phyloP scores from a whole-genome alignment of 306 rosid species.

The Heteromeles arbutifolia region DNA sequence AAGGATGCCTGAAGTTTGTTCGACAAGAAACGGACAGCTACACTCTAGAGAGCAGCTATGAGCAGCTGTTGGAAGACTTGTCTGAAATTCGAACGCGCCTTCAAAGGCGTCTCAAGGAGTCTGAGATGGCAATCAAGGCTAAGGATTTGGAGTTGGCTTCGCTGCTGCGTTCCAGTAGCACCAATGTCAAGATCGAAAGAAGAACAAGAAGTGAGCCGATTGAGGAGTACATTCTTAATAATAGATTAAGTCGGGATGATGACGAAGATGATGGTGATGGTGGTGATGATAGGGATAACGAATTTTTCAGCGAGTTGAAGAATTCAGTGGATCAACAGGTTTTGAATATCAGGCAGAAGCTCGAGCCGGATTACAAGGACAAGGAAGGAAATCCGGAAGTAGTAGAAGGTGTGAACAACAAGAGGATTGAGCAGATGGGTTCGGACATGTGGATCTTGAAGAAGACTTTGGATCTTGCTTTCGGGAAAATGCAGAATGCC shows the following conservation, averaged over 20 bases:
- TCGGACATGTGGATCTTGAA: conserved; percentile 70
- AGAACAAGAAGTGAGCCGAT: conserved; percentile 9
- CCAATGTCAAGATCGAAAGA: conserved; percentile 13
- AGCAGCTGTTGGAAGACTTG: conserved; percentile 56
- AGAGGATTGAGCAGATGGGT: conserved; percentile 69
- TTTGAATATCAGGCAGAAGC: conserved; percentile 42
- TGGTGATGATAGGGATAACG: conserved; percentile 25
- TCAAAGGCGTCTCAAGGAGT: conserved; percentile 56
- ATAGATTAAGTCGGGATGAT: neutral
- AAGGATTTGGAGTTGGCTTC: conserved; percentile 54
- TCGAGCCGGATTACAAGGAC: conserved; percentile 34
- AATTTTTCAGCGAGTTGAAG: conserved; percentile 24
- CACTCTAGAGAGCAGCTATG: conserved; percentile 45
- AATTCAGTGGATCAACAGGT: conserved; percentile 48
- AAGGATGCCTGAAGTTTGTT: conserved; percentile 73
- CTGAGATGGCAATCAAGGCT: conserved; percentile 50
- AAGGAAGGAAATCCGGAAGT: conserved; percentile 9
- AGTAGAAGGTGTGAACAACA: conserved; percentile 28
- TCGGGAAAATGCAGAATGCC: conserved; percentile 65
- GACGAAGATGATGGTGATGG: neutral
- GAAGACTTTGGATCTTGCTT: conserved; percentile 71
- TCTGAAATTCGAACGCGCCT: conserved; percentile 63
- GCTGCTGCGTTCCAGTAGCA: conserved; percentile 20
- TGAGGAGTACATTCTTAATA: conserved; percentile 17
- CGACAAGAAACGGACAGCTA: conserved; percentile 42